These are phyloP conservation scores for Trichoderma asperellum DNA, from an alignment of 2,329 filamentous ascomycete genomes.

Conservation along the genomic window DNA sequence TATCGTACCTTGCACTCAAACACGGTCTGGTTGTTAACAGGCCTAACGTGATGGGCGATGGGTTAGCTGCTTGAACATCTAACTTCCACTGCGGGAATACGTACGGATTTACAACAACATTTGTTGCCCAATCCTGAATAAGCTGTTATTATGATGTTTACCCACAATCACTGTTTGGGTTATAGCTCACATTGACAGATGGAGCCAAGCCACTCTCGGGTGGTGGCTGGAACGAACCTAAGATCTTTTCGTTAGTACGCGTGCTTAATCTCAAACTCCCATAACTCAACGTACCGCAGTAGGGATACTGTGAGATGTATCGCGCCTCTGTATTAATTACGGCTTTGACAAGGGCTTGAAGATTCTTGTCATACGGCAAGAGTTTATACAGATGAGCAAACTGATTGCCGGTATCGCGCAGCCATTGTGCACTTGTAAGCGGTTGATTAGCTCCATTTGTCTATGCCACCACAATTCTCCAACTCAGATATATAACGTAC, in stretches of 20 bases:
- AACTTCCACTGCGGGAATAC: conserved; percentile 3
- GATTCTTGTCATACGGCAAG: conserved; percentile 58
- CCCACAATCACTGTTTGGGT: too few relatives aligned
- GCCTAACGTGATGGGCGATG: conserved; percentile 28
- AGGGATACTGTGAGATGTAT: conserved; percentile 70
- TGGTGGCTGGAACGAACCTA: conserved; percentile 85
- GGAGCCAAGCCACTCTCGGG: conserved; percentile 62
- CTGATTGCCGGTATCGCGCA: conserved; percentile 80
- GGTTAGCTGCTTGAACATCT: not conserved
- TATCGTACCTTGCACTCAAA: conserved; percentile 38
- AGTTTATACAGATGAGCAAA: conserved; percentile 70
- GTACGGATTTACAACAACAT: conserved; percentile 36
- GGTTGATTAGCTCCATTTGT: not conserved
- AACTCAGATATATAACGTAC: conserved; percentile 26
- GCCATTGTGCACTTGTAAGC: conserved; percentile 58
- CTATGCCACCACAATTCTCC: not conserved
- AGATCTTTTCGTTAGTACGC: not conserved
- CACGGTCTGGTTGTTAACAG: conserved; percentile 35
- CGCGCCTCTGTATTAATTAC: conserved; percentile 73
- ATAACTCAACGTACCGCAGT: conserved; percentile 56
- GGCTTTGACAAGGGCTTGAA: conserved; percentile 70
- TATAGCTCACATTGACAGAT: conserved; percentile 33
- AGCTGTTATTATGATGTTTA: not conserved
- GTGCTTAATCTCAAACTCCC: not conserved
- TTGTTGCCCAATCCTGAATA: conserved; percentile 32